Conservation (phyloP, 208 protist species). For the Crithidia acanthocephali region DNA sequence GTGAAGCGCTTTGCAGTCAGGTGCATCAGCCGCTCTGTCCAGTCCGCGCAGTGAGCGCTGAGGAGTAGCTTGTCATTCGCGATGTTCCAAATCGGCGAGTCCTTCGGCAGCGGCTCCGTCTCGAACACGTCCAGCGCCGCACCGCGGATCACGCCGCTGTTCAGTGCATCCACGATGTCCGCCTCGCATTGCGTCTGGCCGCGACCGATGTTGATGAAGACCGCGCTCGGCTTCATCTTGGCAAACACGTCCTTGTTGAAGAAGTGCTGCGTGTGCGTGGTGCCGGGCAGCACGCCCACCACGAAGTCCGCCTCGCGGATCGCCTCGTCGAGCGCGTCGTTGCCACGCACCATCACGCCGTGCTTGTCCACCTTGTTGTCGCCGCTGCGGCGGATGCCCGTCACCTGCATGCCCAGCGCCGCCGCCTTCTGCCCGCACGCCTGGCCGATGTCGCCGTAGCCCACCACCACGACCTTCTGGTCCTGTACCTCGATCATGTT, state of each 20-base stretch:
- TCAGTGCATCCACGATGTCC: slow-evolving; percentile 68
- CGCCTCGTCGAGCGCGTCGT: slow-evolving; percentile 53
- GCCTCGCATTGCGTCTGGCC: slow-evolving; percentile 71
- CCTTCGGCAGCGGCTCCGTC: slow-evolving; percentile 68
- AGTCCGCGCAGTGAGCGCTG: slow-evolving; percentile 66
- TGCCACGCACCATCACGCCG: slow-evolving; percentile 56
- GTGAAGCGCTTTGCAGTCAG: slow-evolving; percentile 37
- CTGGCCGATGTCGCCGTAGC: slow-evolving; percentile 86
- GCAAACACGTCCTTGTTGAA: slow-evolving; percentile 79
- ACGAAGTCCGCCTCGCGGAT: slow-evolving; percentile 85
- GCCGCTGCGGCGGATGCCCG: slow-evolving; percentile 62
- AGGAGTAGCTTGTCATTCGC: slow-evolving; percentile 75
- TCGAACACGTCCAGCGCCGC: slow-evolving; percentile 87
- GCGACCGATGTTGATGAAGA: slow-evolving; percentile 91
- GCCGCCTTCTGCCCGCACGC: slow-evolving; percentile 44
- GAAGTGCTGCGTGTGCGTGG: slow-evolving; percentile 65
- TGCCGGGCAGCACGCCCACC: slow-evolving; percentile 82
- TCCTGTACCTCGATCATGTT: slow-evolving; percentile 56
- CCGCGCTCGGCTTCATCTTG: slow-evolving; percentile 77
- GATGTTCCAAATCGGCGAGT: slow-evolving; percentile 71
- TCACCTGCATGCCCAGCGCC: slow-evolving; percentile 77
- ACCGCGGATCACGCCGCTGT: slow-evolving; percentile 61
- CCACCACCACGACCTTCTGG: slow-evolving; percentile 77
- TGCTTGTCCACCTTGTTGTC: slow-evolving; percentile 48
- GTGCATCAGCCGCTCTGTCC: slow-evolving; percentile 32